phyloP scores from a whole-genome alignment of 495 filamentous ascomycete species.

The Pyrenula aspistea region DNA sequence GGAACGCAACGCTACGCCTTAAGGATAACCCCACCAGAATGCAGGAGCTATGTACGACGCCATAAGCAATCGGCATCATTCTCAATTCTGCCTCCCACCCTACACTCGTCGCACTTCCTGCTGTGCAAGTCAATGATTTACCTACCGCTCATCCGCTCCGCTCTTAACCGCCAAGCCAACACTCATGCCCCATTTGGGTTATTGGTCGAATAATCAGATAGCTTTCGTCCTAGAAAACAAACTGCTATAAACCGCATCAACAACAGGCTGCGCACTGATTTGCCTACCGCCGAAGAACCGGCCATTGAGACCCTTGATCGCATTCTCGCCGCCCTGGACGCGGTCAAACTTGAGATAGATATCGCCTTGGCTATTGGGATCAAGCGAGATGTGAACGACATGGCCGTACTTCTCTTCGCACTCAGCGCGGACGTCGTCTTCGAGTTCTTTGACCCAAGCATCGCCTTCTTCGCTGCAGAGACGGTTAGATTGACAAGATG shows the following conservation, averaged over 20 bases:
- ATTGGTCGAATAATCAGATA: too few relatives aligned
- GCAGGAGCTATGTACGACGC: too few relatives aligned
- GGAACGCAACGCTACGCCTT: background rate
- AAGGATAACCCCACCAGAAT: too few relatives aligned
- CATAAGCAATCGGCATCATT: too few relatives aligned
- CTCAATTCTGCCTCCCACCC: too few relatives aligned
- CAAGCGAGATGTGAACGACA: slow-evolving; percentile 93
- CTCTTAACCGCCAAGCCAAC: background rate
- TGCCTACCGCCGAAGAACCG: slow-evolving; percentile 84
- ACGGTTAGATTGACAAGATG: slow-evolving; percentile 1
- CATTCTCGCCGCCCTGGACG: slow-evolving; percentile 88
- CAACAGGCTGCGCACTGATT: slow-evolving; percentile 89
- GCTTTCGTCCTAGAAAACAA: slow-evolving; percentile 82
- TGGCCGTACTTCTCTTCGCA: slow-evolving; percentile 94
- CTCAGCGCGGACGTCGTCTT: slow-evolving; percentile 87
- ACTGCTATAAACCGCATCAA: slow-evolving; percentile 96
- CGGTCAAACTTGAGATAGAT: slow-evolving; percentile 98
- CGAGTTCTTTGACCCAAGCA: slow-evolving; percentile 81
- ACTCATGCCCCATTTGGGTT: too few relatives aligned
- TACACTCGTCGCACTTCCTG: background rate
- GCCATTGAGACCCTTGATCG: slow-evolving; percentile 93
- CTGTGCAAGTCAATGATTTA: background rate
- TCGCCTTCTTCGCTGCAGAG: slow-evolving; percentile 70
- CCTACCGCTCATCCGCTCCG: background rate
- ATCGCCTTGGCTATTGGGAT: slow-evolving; percentile 87